Evolutionary conservation across 2,329 filamentous ascomycete genomes (phyloP), one percentile per base, ranked within the genome.

Genomic region (Nemania diffusa): DNA sequence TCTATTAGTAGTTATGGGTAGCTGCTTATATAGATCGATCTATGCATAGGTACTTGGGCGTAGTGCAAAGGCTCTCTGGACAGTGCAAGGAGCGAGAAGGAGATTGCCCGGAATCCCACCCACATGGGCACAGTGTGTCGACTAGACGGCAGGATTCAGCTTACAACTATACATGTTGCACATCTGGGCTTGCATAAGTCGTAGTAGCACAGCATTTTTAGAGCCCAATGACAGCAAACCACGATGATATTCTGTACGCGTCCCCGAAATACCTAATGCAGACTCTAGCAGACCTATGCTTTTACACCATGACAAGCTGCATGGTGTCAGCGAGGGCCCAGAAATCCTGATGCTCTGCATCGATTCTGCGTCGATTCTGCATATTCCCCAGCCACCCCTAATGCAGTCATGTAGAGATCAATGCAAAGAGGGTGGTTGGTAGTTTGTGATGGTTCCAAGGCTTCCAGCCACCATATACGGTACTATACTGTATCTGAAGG

Each of bases 231-330:
- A 72, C 53, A 58, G 66, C 44, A 62, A 69, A 72, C 72, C 75
- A 77, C 75, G 75, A 72, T 68, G 64, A 71, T n/a, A n/a, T n/a
- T n/a, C n/a, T n/a, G n/a, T 70, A 69, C 70, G 70, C 67, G 67
- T 74, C 53, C n/a, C n/a, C n/a, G n/a, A n/a, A n/a, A n/a, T n/a
- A n/a, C n/a, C n/a, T n/a, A n/a, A n/a, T n/a, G n/a, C n/a, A n/a
- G n/a, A n/a, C n/a, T n/a, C n/a, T n/a, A n/a, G n/a, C n/a, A n/a
- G n/a, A n/a, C n/a, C n/a, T n/a, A 65, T 59, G 59, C 62, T 65
- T 64, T 37, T n/a, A n/a, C n/a, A n/a, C n/a, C n/a, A 57, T 52
- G 48, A 48, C 24, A 46, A 42, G 44, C 62, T 65, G 65, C 65
- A 63, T 26, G 48, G 58, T 15, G 69, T 69, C 62, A 62, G 69